Conservation (phyloP, 2,329 filamentous ascomycete species). For the Verticillium isaacii region DNA sequence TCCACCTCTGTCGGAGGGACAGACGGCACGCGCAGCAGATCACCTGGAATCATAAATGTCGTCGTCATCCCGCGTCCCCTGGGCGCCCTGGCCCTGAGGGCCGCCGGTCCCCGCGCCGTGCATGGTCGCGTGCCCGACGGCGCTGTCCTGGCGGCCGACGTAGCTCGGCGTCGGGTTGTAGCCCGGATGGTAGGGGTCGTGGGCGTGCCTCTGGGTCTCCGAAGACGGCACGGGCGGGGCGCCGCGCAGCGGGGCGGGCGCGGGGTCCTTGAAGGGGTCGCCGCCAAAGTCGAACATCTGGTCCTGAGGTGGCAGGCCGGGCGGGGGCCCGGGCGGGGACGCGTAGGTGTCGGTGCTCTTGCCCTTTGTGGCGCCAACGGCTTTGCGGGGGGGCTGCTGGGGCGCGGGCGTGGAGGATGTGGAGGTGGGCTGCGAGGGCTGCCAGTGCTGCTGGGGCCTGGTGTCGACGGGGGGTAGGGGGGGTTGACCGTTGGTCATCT, state of each 20-base stretch:
- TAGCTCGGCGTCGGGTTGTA: slow-evolving; percentile 26
- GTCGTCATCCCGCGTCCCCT: slow-evolving; percentile 12
- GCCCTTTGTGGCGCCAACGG: slow-evolving; percentile 18
- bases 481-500: slow-evolving; percentile 15
- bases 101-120: slow-evolving; percentile 22
- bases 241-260: slow-evolving; percentile 17
- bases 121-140: slow-evolving; percentile 34
- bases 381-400: slow-evolving; percentile 5
- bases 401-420: slow-evolving; percentile 8
- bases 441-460: slow-evolving; percentile 15
- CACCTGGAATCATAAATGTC: slow-evolving; percentile 22
- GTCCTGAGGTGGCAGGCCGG: slow-evolving; percentile 27
- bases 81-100: slow-evolving; percentile 12
- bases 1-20: neutral
- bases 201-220: slow-evolving; percentile 28
- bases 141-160: slow-evolving; percentile 33
- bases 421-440: slow-evolving; percentile 15
- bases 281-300: slow-evolving; percentile 6
- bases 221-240: slow-evolving; percentile 15
- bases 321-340: slow-evolving; percentile 10
- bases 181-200: slow-evolving; percentile 35
- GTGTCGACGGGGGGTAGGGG: slow-evolving; percentile 21
- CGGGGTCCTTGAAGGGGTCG: slow-evolving; percentile 20
- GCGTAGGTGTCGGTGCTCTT: slow-evolving; percentile 17
- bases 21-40: neutral